Base-by-base conservation (phyloP, 2,329 filamentous ascomycete species). In the Colletotrichum costaricense region DNA sequence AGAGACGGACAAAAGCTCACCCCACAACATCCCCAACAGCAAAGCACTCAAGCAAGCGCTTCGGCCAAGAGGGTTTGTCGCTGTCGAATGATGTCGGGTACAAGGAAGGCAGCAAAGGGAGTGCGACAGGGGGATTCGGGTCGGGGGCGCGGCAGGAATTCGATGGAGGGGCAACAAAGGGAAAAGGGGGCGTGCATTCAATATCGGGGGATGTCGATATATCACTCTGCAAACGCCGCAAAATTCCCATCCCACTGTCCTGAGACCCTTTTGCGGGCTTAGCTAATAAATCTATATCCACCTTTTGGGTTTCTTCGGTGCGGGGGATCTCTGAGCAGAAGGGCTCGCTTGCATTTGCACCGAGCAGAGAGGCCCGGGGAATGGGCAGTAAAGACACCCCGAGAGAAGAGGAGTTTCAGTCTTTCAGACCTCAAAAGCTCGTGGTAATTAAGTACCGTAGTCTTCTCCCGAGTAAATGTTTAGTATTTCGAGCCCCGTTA, bases 51-150 rank as follows among this genome's bases (percentile, higher is more conserved):
- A 7, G 38, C 38, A 42, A 16, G 16, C 42, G 42, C 65, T 72
- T 72, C 72, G 72, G 72, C 72, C 72, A 74, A 74, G 72, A 74
- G 72, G 72, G 38, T 65, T 72, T 35, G 56, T 55, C 65, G 72
- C 69, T 70, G 67, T 73, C 70, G 54, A 73, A 73, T 73, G 70
- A 70, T 73, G 70, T 65, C 70, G 70, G 70, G 60, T 60, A 73
- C 67, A 73, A 65, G 70, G 70, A 73, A 70, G 67, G 67, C 22
- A 35, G 33, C 33, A 35, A 35, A 35, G 22, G 28, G n/a, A 14
- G 5, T 16, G 28, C 14, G 28, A 38, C 33, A 52, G 65, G 69
- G 65, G 59, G 49, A 12, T 68, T 69, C 52, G 69, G 69, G 38
- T 57, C 63, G 35, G 59, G 26, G 28, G 42, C 16, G 19, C 38